A percentile compares a stretch with the other conserved stretches of the same genome.
phyloP scores from a whole-genome alignment of 1,284 basidiomycete genomes.

The Tilletiaria anomala region DNA sequence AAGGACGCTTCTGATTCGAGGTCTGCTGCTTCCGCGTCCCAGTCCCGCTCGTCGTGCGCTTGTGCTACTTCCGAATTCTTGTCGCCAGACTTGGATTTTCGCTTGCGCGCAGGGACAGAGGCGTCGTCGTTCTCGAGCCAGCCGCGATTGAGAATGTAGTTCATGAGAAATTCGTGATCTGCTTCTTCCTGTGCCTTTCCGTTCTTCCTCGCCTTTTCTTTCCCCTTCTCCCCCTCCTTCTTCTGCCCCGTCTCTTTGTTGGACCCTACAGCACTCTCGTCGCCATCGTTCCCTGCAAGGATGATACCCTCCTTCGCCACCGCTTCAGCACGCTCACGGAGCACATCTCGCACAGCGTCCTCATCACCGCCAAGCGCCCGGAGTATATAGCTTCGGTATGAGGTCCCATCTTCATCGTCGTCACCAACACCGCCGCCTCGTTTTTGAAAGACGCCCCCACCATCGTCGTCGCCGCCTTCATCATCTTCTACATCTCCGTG shows the following conservation, averaged over 20 bases:
- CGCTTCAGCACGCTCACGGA: conserved; percentile 3
- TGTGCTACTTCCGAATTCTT: too few relatives aligned
- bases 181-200: conserved; percentile 47
- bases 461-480: conserved; percentile 45
- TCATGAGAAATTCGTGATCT: conserved; percentile 4
- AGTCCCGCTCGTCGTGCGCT: conserved; percentile 18
- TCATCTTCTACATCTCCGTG: conserved; percentile 45
- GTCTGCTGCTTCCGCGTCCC: conserved; percentile 36
- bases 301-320: conserved; percentile 11
- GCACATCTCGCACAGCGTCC: conserved; percentile 40
- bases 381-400: conserved; percentile 65
- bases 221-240: conserved; percentile 25
- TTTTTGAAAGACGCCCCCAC: conserved; percentile 50
- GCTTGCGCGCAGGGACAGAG: too few relatives aligned
- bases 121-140: conserved; percentile 33
- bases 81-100: conserved; percentile 2
- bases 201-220: conserved; percentile 40
- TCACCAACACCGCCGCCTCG: conserved; percentile 66
- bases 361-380: conserved; percentile 63
- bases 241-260: conserved; percentile 33
- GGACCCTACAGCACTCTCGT: conserved; percentile 13
- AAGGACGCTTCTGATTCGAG: conserved; percentile 32
- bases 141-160: conserved; percentile 36
- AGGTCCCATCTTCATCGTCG: conserved; percentile 56
- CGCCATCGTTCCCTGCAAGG: conserved; percentile 10